Base-by-base conservation (phyloP, 106 monocot genomes). In the Platanthera guangdongensis region DNA sequence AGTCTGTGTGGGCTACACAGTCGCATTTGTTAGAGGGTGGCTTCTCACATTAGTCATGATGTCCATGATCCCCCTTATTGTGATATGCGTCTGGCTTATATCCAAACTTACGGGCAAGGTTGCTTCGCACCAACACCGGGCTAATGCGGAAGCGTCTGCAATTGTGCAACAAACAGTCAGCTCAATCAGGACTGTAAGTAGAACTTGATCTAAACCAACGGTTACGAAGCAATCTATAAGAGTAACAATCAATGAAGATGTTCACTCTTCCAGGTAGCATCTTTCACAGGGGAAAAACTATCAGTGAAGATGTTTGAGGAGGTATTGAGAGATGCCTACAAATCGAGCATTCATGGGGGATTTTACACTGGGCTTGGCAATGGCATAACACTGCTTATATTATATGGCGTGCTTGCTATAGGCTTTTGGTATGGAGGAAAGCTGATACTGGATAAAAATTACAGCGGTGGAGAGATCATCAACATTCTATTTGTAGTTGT, bases 271-370 rank as follows among this genome's bases (percentile, higher is more conserved):
- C 47, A 94, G 94, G 91, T 94, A 51, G 89, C 87, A 15, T 88
- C 94, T 72, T 94, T 91, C 68, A 91, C 91, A 15, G 94, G 94
- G 22, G 94, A 91, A 78, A 84, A 77, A 32, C 81, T 70, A 72
- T 83, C 89, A 28, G 77, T 88, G 12, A 76, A 83, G 3, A 94
- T 80, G n/a, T 94, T 91, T 48, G 57, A 51, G 25, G 75, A 85
- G 57, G 82, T 85, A 13, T 50, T 91, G 45, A 83, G 76, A 76
- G 85, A 21, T 0, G 91, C 94, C 32, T 91, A 87, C 50, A 80
- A 52, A 11, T 69, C 87, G 5, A 80, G 77, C 47, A 77, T 85
- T 13, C 62, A 71, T n/a, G 88, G 91, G 77, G 94, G 94, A n/a
- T 54, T 91, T 9, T 85, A 78, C 18, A 12, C 84, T 8, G 91